Conservation (phyloP, 1,284 basidiomycete genomes). For the Ganoderma leucocontextum region DNA sequence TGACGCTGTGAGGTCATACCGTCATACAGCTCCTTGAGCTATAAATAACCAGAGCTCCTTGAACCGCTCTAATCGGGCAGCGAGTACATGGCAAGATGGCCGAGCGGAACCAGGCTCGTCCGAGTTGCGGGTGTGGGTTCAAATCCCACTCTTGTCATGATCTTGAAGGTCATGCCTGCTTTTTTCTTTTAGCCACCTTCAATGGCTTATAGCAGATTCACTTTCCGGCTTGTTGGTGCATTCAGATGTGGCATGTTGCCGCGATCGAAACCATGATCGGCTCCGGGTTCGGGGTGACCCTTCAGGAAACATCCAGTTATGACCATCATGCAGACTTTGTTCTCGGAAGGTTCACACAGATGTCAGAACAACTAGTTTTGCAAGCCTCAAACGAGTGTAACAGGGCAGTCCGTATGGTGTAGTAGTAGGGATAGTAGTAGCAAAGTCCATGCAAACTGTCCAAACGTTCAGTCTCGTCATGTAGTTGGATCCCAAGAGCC, state of each 20-base stretch:
- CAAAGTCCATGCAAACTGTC: constrained; percentile 25
- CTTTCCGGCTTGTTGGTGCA: no score
- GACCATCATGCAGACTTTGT: background rate
- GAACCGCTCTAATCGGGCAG: no score
- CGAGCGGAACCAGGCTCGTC: constrained; percentile 33
- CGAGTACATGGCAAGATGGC: constrained; percentile 34
- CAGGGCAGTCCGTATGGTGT: constrained; percentile 9
- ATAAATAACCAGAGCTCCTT: background rate
- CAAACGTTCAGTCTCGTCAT: constrained; percentile 13
- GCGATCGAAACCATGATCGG: no score
- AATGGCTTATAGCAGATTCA: no score
- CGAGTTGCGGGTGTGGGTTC: constrained; percentile 51
- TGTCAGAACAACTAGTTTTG: background rate
- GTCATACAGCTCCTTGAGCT: background rate
- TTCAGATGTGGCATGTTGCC: no score
- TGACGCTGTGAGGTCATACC: constrained; percentile 23
- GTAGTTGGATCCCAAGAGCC: background rate
- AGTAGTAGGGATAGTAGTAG: background rate
- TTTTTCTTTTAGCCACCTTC: no score
- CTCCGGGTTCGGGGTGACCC: no score
- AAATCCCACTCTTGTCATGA: constrained; percentile 49
- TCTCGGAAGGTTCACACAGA: background rate
- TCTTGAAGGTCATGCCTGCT: no score
- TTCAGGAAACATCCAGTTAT: no score
- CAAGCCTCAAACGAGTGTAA: constrained; percentile 14